Evolutionary conservation across 202 grass and related monocot genomes (phyloP).

Genomic region (Brachypodium distachyon): DNA sequence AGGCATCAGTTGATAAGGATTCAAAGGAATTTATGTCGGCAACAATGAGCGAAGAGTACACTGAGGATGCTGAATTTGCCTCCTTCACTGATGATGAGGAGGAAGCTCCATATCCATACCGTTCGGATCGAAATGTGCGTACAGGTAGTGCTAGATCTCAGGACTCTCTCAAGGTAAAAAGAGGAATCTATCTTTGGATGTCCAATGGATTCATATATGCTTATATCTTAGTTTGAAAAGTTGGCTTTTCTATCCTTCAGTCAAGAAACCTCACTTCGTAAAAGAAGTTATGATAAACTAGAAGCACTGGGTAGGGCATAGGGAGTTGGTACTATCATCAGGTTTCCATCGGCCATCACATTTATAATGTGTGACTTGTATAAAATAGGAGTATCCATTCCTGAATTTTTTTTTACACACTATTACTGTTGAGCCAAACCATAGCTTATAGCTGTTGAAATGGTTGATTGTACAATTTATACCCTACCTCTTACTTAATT

Average conservation of each 20-base stretch:
- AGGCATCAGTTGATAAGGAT: slow-evolving; percentile 54
- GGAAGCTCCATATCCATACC: slow-evolving; percentile 35
- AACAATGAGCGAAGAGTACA: slow-evolving; percentile 62
- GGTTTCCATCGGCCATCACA: neutral
- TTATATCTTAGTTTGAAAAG: neutral
- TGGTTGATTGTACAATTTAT: neutral
- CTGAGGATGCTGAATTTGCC: slow-evolving; percentile 67
- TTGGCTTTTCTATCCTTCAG: neutral
- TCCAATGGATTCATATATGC: neutral
- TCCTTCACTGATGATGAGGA: slow-evolving; percentile 85
- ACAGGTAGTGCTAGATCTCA: slow-evolving; percentile 21
- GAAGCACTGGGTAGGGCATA: neutral
- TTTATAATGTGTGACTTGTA: neutral
- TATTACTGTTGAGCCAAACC: neutral
- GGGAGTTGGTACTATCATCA: neutral
- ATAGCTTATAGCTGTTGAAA: neutral
- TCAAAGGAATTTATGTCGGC: slow-evolving; percentile 48
- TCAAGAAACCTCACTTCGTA: neutral
- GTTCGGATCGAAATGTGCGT: slow-evolving; percentile 14
- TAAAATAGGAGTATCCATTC: neutral
- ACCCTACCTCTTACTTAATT: neutral
- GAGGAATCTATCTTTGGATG: neutral
- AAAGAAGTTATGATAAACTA: neutral
- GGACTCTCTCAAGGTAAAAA: slow-evolving; percentile 40
- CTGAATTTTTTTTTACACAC: neutral